Base-by-base conservation (phyloP, 2,329 filamentous ascomycete species). In the Pseudovirgaria hyperparasitica region DNA sequence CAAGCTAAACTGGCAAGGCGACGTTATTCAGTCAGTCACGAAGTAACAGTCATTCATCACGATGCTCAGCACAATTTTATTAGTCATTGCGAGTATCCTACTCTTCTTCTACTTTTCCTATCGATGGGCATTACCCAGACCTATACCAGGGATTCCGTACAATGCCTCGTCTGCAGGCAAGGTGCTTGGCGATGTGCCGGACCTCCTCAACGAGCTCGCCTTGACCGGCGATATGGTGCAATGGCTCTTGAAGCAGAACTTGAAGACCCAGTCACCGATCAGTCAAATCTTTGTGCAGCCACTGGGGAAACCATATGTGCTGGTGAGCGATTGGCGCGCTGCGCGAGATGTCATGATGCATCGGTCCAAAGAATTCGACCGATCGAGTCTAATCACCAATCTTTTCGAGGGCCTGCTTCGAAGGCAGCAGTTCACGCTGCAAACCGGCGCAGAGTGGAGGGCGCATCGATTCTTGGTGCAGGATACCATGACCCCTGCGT, bases 61-160 rank as follows among this genome's bases (percentile, higher is more conserved):
- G n/a, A n/a, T n/a, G n/a, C n/a, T n/a, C n/a, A n/a, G n/a, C n/a
- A n/a, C n/a, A n/a, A n/a, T n/a, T n/a, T n/a, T n/a, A n/a, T n/a
- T n/a, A n/a, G n/a, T n/a, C n/a, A n/a, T n/a, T n/a, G n/a, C n/a
- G n/a, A n/a, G n/a, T n/a, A n/a, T n/a, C n/a, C n/a, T n/a, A n/a
- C n/a, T n/a, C n/a, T n/a, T n/a, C 26, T 31, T 23, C 30, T 37
- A 30, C 28, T 39, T 32, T 1, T 13, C 41, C 1, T 48, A 46
- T 22, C 32, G 28, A 26, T 29, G 29, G 23, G 33, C 37, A 5
- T 40, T 63, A 0, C 62, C 61, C 2, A 58, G 51, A 25, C 62
- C 63, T 1, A 46, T 66, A 4, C 42, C 54, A 4, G 55, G 55
- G 4, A 63, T 67, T 23, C 61, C 63, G 2, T 57, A 62, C 51